Evolutionary conservation across 768 basidiomycete species (phyloP).

Genomic region (Bullera alba): DNA sequence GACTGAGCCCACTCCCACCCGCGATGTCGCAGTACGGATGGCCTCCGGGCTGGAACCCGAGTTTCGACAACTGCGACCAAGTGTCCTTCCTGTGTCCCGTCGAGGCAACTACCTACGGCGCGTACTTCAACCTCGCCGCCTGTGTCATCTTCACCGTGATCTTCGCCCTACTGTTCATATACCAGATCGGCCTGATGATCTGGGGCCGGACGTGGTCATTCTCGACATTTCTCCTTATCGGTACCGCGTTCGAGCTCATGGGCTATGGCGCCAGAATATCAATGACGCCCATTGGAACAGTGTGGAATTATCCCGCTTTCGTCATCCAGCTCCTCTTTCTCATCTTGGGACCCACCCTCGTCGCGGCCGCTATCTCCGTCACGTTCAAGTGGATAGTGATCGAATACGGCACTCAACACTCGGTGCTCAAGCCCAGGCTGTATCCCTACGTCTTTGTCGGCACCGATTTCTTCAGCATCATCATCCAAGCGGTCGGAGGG

Average conservation of each 20-base stretch:
- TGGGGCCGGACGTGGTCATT: constrained; percentile 8
- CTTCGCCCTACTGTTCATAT: constrained; percentile 2
- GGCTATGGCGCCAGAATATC: constrained; percentile 7
- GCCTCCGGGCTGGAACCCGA: no score
- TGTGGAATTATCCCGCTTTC: constrained; percentile 11
- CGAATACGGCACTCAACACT: no score
- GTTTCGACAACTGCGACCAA: no score
- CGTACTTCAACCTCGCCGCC: constrained; percentile 8
- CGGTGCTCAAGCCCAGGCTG: background rate
- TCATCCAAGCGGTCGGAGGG: constrained; percentile 2
- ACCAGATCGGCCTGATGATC: background rate
- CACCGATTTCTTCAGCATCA: constrained; percentile 1
- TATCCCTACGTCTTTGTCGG: constrained; percentile 1
- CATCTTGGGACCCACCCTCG: constrained; percentile 8
- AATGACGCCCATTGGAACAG: constrained; percentile 9
- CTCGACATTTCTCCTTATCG: constrained; percentile 8
- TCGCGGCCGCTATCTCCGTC: constrained; percentile 9
- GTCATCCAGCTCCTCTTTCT: constrained; percentile 12
- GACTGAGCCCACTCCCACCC: no score
- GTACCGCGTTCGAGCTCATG: constrained; percentile 8
- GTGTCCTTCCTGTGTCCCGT: constrained; percentile 4
- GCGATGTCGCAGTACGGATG: no score
- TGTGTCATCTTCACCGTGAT: constrained; percentile 9
- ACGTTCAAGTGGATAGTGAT: constrained; percentile 4
- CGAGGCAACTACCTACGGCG: constrained; percentile 7